phyloP scores from a whole-genome alignment of 2,329 filamentous ascomycete genomes.

The Penicillium sp. region DNA sequence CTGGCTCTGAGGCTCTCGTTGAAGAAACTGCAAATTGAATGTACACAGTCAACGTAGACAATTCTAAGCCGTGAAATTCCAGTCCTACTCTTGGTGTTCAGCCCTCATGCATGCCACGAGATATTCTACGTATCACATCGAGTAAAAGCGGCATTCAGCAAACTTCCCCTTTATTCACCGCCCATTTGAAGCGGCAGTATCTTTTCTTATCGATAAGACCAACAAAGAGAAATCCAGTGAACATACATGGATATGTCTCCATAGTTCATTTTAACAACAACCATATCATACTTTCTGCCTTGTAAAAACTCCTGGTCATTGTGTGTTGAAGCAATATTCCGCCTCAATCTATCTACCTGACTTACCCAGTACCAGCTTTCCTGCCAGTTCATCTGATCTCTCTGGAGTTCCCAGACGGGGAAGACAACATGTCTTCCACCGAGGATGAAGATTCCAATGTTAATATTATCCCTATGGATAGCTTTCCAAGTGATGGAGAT shows the following conservation, averaged over 20 bases:
- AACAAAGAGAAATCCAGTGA: neutral
- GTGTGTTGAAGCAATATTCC: too few species aligned
- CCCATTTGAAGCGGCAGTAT: neutral
- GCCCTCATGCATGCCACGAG: too few species aligned
- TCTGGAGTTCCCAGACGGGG: neutral
- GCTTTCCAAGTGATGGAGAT: constrained; percentile 42
- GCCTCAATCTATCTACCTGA: neutral
- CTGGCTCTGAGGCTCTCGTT: neutral
- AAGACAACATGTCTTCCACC: constrained; percentile 5
- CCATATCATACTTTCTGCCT: neutral
- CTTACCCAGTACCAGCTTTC: too few species aligned
- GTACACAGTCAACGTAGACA: neutral
- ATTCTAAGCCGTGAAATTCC: neutral
- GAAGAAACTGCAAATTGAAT: constrained; percentile 10
- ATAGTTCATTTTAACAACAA: constrained; percentile 3
- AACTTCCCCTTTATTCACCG: neutral
- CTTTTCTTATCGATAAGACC: constrained; percentile 2
- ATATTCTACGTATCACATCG: neutral
- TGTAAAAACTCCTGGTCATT: neutral
- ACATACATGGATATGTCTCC: neutral
- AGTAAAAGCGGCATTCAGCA: neutral
- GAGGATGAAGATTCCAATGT: constrained; percentile 21
- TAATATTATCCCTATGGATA: constrained; percentile 36
- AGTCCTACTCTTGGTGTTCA: neutral
- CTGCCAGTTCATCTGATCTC: neutral